phyloP scores from a whole-genome alignment of 2,329 filamentous ascomycete genomes.

The Aschersonia sp. region DNA sequence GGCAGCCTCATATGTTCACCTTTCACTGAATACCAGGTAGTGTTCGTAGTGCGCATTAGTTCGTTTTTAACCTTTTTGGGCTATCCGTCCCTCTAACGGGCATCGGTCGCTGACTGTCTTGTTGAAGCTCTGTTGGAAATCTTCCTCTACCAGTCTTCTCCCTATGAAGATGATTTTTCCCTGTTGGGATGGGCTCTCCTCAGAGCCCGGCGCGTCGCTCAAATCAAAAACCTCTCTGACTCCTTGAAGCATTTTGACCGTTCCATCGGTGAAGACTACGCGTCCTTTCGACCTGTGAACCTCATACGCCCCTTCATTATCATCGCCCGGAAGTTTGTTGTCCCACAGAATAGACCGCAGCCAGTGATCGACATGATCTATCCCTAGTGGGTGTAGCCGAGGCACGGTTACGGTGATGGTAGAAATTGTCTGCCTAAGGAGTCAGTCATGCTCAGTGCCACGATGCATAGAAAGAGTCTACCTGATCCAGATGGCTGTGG shows the following conservation, averaged over 20 bases:
- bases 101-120: conserved; percentile 10
- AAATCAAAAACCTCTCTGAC: conserved; percentile 92
- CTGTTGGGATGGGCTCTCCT: conserved; percentile 12
- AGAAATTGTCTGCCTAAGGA: conserved; percentile 52
- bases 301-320: conserved; percentile 41
- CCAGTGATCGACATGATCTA: conserved; percentile 63
- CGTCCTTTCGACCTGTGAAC: conserved; percentile 82
- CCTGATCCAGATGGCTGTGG: conserved; percentile 82
- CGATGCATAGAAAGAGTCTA: conserved; percentile 18
- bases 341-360: conserved; percentile 79
- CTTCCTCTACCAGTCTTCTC: conserved; percentile 32
- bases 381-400: conserved; percentile 36
- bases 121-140: conserved; percentile 33
- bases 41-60: no score
- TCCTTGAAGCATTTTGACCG: conserved; percentile 69
- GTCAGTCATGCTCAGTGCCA: neutral
- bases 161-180: conserved; percentile 55
- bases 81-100: neutral
- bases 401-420: conserved; percentile 63
- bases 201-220: conserved; percentile 40
- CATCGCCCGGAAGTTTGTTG: conserved; percentile 36
- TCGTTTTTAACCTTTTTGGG: no score
- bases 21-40: no score
- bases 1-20: neutral
- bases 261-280: conserved; percentile 48